Base-by-base conservation (phyloP, 352 stramenopile genomes). In the Phytophthora chlamydospora region DNA sequence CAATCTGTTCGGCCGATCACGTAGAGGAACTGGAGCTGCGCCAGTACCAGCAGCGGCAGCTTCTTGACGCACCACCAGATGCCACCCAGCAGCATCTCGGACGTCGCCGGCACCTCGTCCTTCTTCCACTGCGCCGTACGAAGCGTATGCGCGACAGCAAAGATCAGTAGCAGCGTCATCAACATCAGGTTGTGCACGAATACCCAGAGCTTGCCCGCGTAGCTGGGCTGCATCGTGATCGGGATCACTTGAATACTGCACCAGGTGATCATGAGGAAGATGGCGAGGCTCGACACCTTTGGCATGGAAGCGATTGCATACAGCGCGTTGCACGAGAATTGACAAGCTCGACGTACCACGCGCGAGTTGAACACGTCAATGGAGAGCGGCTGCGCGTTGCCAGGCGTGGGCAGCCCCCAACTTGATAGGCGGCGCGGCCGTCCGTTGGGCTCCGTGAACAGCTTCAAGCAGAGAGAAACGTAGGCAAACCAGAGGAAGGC, bases 351-450 rank as follows among this genome's bases (percentile, higher is more conserved):
- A 9, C 81, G 80, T 50, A 90, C 81, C 16, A 89, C 77, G 12
- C 75, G 72, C 35, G 82, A 89, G 63, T 91, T 90, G 44, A 91
- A 85, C 39, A 91, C 69, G 47, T 93, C 81, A 43, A 89, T 79
- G 0, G 68, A 80, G 13, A 90, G 58, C 16, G 78, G 62, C 40
- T 78, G 64, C 21, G 79, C 69, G 41, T 88, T 88, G 24, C 69
- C 68, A 21, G 80, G 78, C 27, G 76, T 79, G 0, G 82, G 81
- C 8, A 90, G 47, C 0, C 74, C 71, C 69, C 72, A 89, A 35
- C 74, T 88, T 10, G 84, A 93, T 19, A 90, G 52, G 5, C 80
- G 76, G 0, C 80, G 78, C 27, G 71, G 75, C 3, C 83, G 80
- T 29, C 80, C 81, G 45, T 83, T 89, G 5, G 80, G 77, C 48